Evolutionary conservation across 257 asterid species (phyloP).

Genomic region (Capsicum rhomboideum): DNA sequence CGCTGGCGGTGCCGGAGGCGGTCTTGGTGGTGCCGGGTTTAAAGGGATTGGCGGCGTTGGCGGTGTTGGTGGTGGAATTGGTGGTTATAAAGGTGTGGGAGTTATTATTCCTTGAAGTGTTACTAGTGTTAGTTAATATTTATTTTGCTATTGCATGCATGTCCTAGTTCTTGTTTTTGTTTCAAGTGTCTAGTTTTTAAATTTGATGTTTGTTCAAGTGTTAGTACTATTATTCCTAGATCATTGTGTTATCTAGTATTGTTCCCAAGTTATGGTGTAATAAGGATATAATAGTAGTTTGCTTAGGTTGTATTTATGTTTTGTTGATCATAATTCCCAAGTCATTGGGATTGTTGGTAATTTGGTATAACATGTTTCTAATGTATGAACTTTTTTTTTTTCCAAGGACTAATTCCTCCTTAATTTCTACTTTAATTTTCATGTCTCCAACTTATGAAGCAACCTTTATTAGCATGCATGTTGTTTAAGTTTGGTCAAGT

Average conservation of each 20-base stretch:
- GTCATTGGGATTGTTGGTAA: neutral
- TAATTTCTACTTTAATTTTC: neutral
- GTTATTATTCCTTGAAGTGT: neutral
- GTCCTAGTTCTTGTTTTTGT: neutral
- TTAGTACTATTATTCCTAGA: neutral
- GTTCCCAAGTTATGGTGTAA: neutral
- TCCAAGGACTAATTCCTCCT: neutral
- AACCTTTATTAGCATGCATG: neutral
- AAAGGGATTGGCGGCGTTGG: neutral
- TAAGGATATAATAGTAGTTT: neutral
- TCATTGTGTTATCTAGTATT: neutral
- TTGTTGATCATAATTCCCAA: neutral
- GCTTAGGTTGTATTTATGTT: neutral
- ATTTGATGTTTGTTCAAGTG: neutral
- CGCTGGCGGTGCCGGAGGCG: constrained; percentile 19
- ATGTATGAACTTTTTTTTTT: neutral
- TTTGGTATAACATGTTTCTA: neutral
- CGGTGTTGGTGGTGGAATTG: constrained; percentile 18
- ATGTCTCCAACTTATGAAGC: neutral
- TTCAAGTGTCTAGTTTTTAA: neutral
- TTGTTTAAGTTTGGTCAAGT: neutral
- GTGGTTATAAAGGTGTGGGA: constrained; percentile 25
- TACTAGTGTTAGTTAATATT: neutral
- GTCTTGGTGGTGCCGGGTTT: neutral
- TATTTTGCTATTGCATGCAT: neutral